Percentiles rank a stretch among this genome's conserved stretches.
phyloP scores from a whole-genome alignment of 2,329 filamentous ascomycete species.

The Fusarium illudens region DNA sequence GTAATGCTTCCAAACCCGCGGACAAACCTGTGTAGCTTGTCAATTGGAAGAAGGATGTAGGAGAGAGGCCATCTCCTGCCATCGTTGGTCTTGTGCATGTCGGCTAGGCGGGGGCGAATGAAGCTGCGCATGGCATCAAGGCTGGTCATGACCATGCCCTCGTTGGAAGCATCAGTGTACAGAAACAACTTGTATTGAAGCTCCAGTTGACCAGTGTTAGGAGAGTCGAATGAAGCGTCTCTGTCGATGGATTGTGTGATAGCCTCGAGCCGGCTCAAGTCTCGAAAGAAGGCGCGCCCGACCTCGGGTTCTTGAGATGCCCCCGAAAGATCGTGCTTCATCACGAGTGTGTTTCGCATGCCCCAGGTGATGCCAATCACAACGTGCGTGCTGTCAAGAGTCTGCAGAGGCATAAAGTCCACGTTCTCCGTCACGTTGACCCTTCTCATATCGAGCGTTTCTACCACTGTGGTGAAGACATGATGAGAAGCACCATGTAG shows the following conservation, averaged over 20 bases:
- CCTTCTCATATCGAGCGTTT: background rate
- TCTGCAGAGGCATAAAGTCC: background rate
- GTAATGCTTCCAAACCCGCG: background rate
- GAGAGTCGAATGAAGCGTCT: background rate
- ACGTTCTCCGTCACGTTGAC: background rate
- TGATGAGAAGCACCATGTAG: background rate
- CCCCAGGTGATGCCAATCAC: conserved; percentile 25
- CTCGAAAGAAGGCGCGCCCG: background rate
- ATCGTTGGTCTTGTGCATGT: background rate
- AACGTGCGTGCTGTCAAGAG: conserved; percentile 9
- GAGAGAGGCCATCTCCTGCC: conserved; percentile 12
- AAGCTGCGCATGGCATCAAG: background rate
- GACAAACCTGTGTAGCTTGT: background rate
- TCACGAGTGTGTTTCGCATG: conserved; percentile 12
- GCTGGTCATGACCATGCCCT: background rate
- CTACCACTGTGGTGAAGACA: background rate
- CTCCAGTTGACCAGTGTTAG: background rate
- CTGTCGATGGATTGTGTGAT: background rate
- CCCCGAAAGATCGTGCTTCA: background rate
- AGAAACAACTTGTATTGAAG: conserved; percentile 12
- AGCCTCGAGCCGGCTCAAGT: background rate
- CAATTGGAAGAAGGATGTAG: conserved; percentile 19
- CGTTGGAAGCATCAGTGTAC: conserved; percentile 19
- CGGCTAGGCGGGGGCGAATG: background rate
- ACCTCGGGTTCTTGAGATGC: background rate